Evolutionary conservation across 2,329 filamentous ascomycete genomes (phyloP), one percentile per base, ranked within the genome.

Genomic region (Scolecobasidium constrictum): DNA sequence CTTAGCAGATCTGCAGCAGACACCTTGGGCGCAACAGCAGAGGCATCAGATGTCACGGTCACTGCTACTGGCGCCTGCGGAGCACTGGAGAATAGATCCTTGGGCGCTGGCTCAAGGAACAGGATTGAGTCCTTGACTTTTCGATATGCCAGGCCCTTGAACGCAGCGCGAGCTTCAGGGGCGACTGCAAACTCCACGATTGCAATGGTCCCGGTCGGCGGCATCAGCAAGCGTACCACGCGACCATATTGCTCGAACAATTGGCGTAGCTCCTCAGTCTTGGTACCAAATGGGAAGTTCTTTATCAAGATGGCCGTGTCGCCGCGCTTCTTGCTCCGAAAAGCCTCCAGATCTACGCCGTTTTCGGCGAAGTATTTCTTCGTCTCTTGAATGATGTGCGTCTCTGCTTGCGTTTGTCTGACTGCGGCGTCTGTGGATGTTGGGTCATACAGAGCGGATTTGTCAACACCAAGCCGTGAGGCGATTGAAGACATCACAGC

Each of bases 351-450:
- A 61, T 96, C 86, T 17, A 96, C 84, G 26, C 90, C 90, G 50
- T 95, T 86, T 35, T 81, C 75, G 42, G 75, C 71, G 57, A 98
- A 94, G 64, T 93, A 98, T 7, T 82, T 72, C 63, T 95, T 96
- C 2, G 87, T 94, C 61, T 96, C 92, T 64, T 94, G 86, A 46
- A 98, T 96, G 52, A 94, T 77, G 49, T 92, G 83, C 17, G 90
- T 96, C 69, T 98, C 92, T 35, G 90, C 92, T 60, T 95, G 83
- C 7, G 92, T 92, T 68, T 96, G 92, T 68, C 93, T 95, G 45
- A 98, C 84, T 35, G 86, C 90, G 46, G 90, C 87, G 63, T 95
- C 87, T 44, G 90, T 80, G 46, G 86, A 94, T 3, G 90, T 94
- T n/a, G 90, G 92, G 63, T 98, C 90, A 36, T 98, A 72, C 45